Conservation (phyloP, 1,284 basidiomycete species). For the Pterulicium gracile region DNA sequence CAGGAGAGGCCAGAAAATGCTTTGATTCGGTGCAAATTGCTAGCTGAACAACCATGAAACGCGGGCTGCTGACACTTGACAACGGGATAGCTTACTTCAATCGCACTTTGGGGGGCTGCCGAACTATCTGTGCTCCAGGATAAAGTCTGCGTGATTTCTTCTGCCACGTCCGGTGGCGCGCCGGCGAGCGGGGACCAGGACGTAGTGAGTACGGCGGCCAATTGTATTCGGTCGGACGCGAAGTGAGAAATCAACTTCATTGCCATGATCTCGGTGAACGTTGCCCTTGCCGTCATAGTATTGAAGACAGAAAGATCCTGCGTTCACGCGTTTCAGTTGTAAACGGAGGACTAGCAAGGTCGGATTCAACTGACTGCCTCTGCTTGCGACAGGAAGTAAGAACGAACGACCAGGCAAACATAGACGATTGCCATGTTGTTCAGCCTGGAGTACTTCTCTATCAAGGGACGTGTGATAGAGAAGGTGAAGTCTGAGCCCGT, state of each 20-base stretch:
- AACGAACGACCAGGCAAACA: slow-evolving; percentile 59
- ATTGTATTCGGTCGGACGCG: not conserved
- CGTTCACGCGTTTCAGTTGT: too few species aligned
- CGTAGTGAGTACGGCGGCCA: slow-evolving; percentile 54
- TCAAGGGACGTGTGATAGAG: slow-evolving; percentile 69
- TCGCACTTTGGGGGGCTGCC: slow-evolving; percentile 59
- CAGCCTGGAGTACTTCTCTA: slow-evolving; percentile 67
- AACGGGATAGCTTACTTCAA: slow-evolving; percentile 48
- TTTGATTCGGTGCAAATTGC: slow-evolving; percentile 78
- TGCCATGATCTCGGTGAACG: not conserved
- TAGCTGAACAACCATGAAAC: slow-evolving; percentile 40
- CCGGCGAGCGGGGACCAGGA: slow-evolving; percentile 77
- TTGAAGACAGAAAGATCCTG: not conserved
- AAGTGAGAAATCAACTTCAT: not conserved
- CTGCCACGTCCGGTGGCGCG: slow-evolving; percentile 55
- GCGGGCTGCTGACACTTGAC: slow-evolving; percentile 1
- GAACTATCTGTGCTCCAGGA: slow-evolving; percentile 44
- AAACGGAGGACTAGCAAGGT: slow-evolving; percentile 20
- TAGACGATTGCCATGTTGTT: slow-evolving; percentile 66
- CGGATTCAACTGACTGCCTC: slow-evolving; percentile 6
- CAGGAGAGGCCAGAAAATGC: slow-evolving; percentile 65
- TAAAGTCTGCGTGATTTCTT: slow-evolving; percentile 46
- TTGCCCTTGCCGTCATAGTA: not conserved
- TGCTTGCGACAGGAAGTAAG: slow-evolving; percentile 35
- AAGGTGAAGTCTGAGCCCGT: slow-evolving; percentile 81